Conservation (phyloP, 225 moss, liverwort and hornwort genomes). For the Climacium dendroides region DNA sequence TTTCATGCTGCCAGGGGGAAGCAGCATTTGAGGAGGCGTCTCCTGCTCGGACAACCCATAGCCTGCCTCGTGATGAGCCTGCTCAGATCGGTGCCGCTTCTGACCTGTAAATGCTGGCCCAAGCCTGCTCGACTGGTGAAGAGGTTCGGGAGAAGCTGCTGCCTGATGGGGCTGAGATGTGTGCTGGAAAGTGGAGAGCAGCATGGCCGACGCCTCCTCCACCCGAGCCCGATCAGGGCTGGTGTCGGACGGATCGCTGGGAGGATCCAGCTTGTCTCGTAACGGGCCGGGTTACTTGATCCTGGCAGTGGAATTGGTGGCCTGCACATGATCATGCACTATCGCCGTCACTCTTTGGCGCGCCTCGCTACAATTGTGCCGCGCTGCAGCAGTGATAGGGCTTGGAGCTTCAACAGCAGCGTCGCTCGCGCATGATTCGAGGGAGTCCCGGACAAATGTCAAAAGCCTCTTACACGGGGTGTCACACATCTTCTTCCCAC, state of each 20-base stretch:
- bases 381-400: not conserved
- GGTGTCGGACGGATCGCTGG: conserved; percentile 12
- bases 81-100: conserved; percentile 8
- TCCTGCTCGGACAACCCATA: not conserved
- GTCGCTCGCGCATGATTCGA: not conserved
- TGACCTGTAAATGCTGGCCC: not conserved
- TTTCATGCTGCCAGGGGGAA: not conserved
- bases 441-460: conserved; percentile 12
- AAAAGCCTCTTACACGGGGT: not conserved
- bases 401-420: not conserved
- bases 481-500: conserved; percentile 7
- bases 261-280: conserved; percentile 15
- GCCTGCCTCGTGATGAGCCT: not conserved
- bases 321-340: conserved; percentile 9
- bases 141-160: not conserved
- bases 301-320: not conserved
- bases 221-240: not conserved
- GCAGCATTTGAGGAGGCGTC: not conserved
- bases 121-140: not conserved
- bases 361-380: not conserved
- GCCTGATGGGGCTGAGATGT: not conserved
- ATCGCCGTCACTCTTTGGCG: not conserved
- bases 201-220: not conserved
- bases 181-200: not conserved
- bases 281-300: not conserved